These are phyloP conservation scores for Xylaria sp. DNA, from an alignment of 2,329 filamentous ascomycete genomes.

Conservation along the genomic window DNA sequence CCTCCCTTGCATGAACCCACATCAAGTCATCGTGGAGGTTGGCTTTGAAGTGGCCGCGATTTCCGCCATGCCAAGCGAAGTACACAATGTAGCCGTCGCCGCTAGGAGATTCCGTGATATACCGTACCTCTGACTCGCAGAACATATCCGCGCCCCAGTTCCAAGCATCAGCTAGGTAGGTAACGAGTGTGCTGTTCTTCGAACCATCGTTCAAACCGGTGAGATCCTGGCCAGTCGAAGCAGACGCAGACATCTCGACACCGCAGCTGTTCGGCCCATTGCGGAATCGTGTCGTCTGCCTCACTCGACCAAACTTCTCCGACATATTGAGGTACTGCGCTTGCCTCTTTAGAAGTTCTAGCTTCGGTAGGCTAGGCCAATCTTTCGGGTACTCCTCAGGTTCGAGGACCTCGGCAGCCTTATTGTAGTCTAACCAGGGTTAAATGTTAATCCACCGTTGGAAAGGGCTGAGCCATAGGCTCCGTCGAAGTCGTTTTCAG, in stretches of 20 bases:
- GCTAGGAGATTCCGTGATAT: conserved; percentile 64
- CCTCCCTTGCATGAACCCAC: conserved; percentile 74
- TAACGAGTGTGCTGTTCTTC: conserved; percentile 73
- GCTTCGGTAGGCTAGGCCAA: conserved; percentile 68
- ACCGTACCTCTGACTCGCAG: conserved; percentile 73
- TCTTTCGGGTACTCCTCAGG: conserved; percentile 67
- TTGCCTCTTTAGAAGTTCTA: conserved; percentile 67
- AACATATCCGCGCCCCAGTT: conserved; percentile 79
- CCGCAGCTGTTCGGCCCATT: conserved; percentile 71
- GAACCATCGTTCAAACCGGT: conserved; percentile 76
- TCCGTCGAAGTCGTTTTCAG: neutral
- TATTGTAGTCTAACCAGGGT: conserved; percentile 63
- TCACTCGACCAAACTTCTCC: conserved; percentile 65
- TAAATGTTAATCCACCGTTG: conserved; percentile 19
- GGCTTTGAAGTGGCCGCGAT: conserved; percentile 64
- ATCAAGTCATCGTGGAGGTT: conserved; percentile 69
- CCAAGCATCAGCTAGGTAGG: conserved; percentile 76
- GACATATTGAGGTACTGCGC: conserved; percentile 62
- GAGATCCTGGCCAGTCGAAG: conserved; percentile 69
- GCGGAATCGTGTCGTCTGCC: conserved; percentile 72
- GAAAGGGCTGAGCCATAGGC: neutral
- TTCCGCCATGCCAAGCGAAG: conserved; percentile 72
- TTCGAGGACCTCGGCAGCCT: conserved; percentile 66
- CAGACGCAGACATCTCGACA: conserved; percentile 70
- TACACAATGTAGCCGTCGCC: conserved; percentile 70